Evolutionary conservation across 768 basidiomycete species (phyloP).

Genomic region (Suillus subaureus): DNA sequence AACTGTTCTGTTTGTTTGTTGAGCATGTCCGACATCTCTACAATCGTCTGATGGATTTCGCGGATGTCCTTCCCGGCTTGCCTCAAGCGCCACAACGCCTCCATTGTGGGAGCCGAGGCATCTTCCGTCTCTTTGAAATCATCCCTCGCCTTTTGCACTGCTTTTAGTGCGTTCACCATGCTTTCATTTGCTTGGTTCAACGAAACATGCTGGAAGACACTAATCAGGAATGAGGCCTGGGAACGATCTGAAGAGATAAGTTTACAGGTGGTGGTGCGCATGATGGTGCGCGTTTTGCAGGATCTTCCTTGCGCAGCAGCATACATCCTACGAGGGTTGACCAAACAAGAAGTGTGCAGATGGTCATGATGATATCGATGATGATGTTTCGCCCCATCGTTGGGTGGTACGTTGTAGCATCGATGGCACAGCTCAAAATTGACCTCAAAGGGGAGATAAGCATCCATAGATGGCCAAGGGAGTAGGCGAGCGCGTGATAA

Average conservation of each 20-base stretch:
- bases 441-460: neutral
- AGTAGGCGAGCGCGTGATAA: slow-evolving; percentile 2
- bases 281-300: neutral
- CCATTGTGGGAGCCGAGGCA: neutral
- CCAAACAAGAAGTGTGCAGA: neutral
- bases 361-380: neutral
- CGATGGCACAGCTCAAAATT: neutral
- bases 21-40: slow-evolving; percentile 30
- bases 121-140: neutral
- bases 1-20: neutral
- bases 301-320: neutral
- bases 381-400: neutral
- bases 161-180: neutral
- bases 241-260: neutral
- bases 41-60: slow-evolving; percentile 32
- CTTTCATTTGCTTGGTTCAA: neutral
- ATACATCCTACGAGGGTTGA: neutral
- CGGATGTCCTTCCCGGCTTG: neutral
- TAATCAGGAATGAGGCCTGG: neutral
- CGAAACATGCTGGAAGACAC: neutral
- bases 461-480: neutral
- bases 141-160: neutral
- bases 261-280: neutral
- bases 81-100: neutral
- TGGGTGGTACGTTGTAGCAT: neutral